Base-by-base conservation (phyloP, 192 early-diverging fungal species). In the Dissophora ornata region DNA sequence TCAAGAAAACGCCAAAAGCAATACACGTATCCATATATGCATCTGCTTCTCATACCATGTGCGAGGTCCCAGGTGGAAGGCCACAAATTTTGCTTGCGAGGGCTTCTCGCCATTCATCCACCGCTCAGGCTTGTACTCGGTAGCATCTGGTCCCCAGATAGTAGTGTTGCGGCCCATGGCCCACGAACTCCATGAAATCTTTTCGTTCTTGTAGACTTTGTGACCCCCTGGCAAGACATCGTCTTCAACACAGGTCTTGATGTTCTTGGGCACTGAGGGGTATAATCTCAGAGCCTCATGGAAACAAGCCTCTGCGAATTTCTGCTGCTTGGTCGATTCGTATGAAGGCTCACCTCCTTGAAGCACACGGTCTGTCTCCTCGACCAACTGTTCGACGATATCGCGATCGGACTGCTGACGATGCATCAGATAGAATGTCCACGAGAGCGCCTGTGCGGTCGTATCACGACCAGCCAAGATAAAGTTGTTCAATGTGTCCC, bases 121-220 rank as follows among this genome's bases (percentile, higher is more conserved):
- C 12, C 91, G 82, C 59, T 90, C 88, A 19, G 92, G 92, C 9
- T 80, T 77, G 69, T 89, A 93, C 42, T 84, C 63, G 32, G 50
- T 69, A 3, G 90, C 90, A 64, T 92, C 86, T 21, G 65, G 40
- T 13, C 91, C 91, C 91, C 90, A 93, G 32, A 90, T 59, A 2
- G 69, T 57, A 29, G 73, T 65, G 10, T 54, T 56, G 50, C 89
- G 75, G 4, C 88, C 91, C 80, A 88, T 82, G 12, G 68, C 67
- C 41, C 81, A 94, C 1, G 83, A 79, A 7, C 46, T 63, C 84
- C 82, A 91, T 0, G 48, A 57, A 4, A 92, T 77, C 22, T 42
- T 56, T 10, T 85, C 80, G 6, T 88, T 89, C 46, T 84, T 85
- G 28, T 75, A 68, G 18, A 94, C 70, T 9, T 60, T 45, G 25